phyloP scores from a whole-genome alignment of 2,329 filamentous ascomycete species.

The Stachybotrys echinatus region DNA sequence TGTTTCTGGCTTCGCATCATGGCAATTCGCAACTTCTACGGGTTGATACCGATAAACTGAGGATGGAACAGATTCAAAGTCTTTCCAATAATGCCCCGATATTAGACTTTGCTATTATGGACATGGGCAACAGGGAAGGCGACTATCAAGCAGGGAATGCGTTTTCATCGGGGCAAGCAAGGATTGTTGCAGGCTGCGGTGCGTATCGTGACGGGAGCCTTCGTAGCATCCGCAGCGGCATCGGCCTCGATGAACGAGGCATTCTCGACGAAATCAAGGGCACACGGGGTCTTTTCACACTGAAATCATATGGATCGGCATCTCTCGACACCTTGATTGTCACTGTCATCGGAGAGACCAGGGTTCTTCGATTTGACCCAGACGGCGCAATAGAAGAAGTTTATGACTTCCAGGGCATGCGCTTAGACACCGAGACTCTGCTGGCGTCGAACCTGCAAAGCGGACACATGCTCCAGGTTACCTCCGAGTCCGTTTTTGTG shows the following conservation, averaged over 20 bases:
- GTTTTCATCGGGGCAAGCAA: conserved; percentile 90
- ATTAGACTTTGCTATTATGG: conserved; percentile 92
- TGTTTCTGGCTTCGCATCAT: conserved; percentile 89
- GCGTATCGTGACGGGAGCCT: conserved; percentile 85
- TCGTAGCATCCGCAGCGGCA: conserved; percentile 86
- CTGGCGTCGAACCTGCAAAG: conserved; percentile 60
- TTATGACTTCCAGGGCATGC: conserved; percentile 66
- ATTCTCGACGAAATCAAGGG: conserved; percentile 73
- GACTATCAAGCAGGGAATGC: conserved; percentile 73
- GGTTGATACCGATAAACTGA: conserved; percentile 35
- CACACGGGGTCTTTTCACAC: conserved; percentile 67
- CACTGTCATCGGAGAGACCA: conserved; percentile 77
- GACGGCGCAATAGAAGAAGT: conserved; percentile 83
- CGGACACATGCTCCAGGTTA: conserved; percentile 70
- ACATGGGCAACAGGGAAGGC: conserved; percentile 80
- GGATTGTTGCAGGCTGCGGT: conserved; percentile 89
- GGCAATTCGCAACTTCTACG: conserved; percentile 83
- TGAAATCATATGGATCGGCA: conserved; percentile 45
- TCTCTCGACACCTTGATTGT: conserved; percentile 68
- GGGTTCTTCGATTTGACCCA: conserved; percentile 70
- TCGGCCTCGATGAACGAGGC: conserved; percentile 84
- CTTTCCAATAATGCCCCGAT: conserved; percentile 78
- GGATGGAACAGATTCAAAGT: conserved; percentile 65
- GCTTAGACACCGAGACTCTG: conserved; percentile 66
- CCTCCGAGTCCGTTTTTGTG: conserved; percentile 55